phyloP scores from a whole-genome alignment of 805 yeast genomes.

The Debaryomyces maramus region DNA sequence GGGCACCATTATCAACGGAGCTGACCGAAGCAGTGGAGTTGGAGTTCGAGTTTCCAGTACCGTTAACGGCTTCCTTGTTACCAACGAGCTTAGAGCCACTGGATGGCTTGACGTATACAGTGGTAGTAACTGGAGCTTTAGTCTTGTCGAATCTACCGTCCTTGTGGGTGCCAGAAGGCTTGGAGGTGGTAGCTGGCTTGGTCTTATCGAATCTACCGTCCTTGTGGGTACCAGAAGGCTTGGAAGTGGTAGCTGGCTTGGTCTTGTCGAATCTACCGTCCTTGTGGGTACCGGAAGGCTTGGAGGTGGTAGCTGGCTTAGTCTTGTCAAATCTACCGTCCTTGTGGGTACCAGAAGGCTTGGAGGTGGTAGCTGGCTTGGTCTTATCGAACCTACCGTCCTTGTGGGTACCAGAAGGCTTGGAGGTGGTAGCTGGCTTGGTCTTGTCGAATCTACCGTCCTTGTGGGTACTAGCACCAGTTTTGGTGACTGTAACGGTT shows the following conservation, averaged over 20 bases:
- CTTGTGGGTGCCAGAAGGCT: slow-evolving; percentile 34
- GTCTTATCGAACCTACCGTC: slow-evolving; percentile 39
- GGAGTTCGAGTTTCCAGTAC: slow-evolving; percentile 16
- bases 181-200: slow-evolving; percentile 27
- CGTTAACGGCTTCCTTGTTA: slow-evolving; percentile 7
- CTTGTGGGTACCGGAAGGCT: slow-evolving; percentile 45
- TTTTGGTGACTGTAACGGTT: slow-evolving; percentile 33
- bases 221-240: slow-evolving; percentile 25
- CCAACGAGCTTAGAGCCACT: not conserved
- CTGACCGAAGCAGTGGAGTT: slow-evolving; percentile 22
- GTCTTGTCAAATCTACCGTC: slow-evolving; percentile 39
- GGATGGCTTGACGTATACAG: slow-evolving; percentile 14
- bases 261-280: slow-evolving; percentile 58
- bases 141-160: slow-evolving; percentile 38
- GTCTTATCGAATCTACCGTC: slow-evolving; percentile 39
- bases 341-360: slow-evolving; percentile 25
- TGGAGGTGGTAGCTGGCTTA: slow-evolving; percentile 8
- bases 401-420: slow-evolving; percentile 25
- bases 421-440: slow-evolving; percentile 24
- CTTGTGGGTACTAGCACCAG: slow-evolving; percentile 48
- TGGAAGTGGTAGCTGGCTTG: slow-evolving; percentile 16
- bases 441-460: slow-evolving; percentile 58
- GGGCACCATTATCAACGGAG: slow-evolving; percentile 24
- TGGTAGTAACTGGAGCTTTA: slow-evolving; percentile 34
- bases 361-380: slow-evolving; percentile 17